phyloP scores from a whole-genome alignment of 163 green algal genomes.

The Chlamydomonas reinhardtii region DNA sequence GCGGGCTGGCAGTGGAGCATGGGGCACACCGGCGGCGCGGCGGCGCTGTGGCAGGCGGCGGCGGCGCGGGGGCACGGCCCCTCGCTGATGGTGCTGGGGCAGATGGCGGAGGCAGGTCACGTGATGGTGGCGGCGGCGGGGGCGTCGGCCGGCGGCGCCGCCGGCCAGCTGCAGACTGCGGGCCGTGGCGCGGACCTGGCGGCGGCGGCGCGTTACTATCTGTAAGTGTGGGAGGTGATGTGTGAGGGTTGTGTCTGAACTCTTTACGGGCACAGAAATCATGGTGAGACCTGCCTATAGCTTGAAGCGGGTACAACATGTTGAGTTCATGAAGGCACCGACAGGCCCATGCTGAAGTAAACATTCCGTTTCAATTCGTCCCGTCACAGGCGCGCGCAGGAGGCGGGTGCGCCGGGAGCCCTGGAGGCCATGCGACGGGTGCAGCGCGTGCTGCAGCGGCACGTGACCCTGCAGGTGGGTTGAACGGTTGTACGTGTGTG shows the following conservation, averaged over 20 bases:
- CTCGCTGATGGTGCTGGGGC: slow-evolving; percentile 33
- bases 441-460: slow-evolving; percentile 30
- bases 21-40: slow-evolving; percentile 20
- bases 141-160: too few relatives aligned
- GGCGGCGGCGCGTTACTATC: slow-evolving; percentile 33
- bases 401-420: neutral
- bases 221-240: slow-evolving; percentile 35
- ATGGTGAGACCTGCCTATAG: too few relatives aligned
- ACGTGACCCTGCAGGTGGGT: slow-evolving; percentile 28
- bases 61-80: slow-evolving; percentile 7
- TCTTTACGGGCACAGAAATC: too few relatives aligned
- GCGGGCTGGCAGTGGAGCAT: slow-evolving; percentile 45
- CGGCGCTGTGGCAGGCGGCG: slow-evolving; percentile 38
- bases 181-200: slow-evolving; percentile 7
- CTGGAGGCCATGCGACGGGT: slow-evolving; percentile 34
- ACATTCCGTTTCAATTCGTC: too few relatives aligned
- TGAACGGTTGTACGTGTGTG: too few relatives aligned
- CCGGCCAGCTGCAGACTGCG: neutral
- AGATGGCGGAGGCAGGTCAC: slow-evolving; percentile 40
- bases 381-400: slow-evolving; percentile 27
- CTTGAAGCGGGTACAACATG: too few relatives aligned
- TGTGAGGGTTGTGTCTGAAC: too few relatives aligned
- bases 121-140: neutral
- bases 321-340: too few relatives aligned
- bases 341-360: too few relatives aligned